phyloP scores from a whole-genome alignment of 495 filamentous ascomycete genomes.

The Diplogelasinospora grovesii region DNA sequence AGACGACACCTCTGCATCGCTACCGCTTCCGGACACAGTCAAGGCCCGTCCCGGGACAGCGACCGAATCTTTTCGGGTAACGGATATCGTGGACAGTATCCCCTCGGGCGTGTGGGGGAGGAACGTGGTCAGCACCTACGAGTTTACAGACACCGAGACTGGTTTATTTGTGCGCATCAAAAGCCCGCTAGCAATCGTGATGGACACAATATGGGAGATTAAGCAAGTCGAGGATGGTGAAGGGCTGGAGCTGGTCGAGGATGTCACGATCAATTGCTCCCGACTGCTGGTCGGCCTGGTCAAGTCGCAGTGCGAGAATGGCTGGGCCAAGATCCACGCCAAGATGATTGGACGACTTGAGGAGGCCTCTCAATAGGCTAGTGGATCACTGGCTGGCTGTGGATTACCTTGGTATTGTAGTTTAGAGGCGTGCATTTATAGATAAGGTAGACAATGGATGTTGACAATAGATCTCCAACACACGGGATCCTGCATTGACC shows the following conservation, averaged over 20 bases:
- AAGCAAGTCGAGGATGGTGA: slow-evolving; percentile 11
- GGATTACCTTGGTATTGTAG: no score
- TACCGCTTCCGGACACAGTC: slow-evolving; percentile 14
- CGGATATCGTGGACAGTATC: slow-evolving; percentile 32
- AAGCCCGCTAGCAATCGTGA: slow-evolving; percentile 37
- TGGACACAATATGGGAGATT: slow-evolving; percentile 42
- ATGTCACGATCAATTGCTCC: slow-evolving; percentile 33
- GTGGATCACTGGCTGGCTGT: neutral
- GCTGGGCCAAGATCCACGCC: slow-evolving; percentile 35
- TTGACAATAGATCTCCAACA: no score
- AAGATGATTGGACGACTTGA: slow-evolving; percentile 33
- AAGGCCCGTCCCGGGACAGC: slow-evolving; percentile 7
- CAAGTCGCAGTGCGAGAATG: slow-evolving; percentile 34
- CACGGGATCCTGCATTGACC: no score
- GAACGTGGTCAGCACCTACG: slow-evolving; percentile 40
- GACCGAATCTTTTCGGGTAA: slow-evolving; percentile 20
- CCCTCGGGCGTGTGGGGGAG: slow-evolving; percentile 39
- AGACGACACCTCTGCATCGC: slow-evolving; percentile 10
- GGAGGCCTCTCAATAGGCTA: slow-evolving; percentile 6
- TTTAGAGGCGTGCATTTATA: no score
- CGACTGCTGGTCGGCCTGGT: slow-evolving; percentile 35
- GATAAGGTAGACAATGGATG: no score
- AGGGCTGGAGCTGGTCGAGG: slow-evolving; percentile 31
- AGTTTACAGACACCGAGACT: slow-evolving; percentile 32
- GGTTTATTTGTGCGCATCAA: slow-evolving; percentile 40